Conservation (phyloP, 1,284 basidiomycete genomes). For the Phellopilus nigrolimitatus region DNA sequence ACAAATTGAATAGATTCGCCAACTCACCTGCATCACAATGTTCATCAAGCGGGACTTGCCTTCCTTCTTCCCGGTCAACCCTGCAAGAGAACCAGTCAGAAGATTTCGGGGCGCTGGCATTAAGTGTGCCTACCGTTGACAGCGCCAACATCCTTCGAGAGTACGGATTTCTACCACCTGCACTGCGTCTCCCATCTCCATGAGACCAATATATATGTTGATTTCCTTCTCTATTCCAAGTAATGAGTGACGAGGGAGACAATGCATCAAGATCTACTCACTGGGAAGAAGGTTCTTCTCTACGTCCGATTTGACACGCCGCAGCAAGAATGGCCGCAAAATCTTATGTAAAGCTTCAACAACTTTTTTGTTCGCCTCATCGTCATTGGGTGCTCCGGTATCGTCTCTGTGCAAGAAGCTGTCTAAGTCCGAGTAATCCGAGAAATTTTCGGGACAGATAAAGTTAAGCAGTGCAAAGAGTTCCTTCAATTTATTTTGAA, state of each 20-base stretch:
- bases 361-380: conserved; percentile 86
- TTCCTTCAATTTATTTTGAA: conserved; percentile 98
- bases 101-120: not conserved
- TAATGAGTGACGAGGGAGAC: not conserved
- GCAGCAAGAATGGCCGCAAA: conserved; percentile 88
- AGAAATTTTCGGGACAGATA: conserved; percentile 83
- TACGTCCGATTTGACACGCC: conserved; percentile 95
- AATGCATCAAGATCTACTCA: conserved; percentile 31
- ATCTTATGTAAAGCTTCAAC: conserved; percentile 99
- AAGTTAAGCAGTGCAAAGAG: conserved; percentile 95
- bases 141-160: conserved; percentile 99
- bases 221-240: conserved; percentile 85
- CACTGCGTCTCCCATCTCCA: conserved; percentile 99
- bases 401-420: conserved; percentile 81
- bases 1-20: not conserved
- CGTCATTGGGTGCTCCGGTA: conserved; percentile 67
- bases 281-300: conserved; percentile 95
- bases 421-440: conserved; percentile 71
- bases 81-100: conserved; percentile 31
- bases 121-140: conserved; percentile 69
- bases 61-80: conserved; percentile 94
- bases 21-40: conserved; percentile 94
- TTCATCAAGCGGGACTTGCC: conserved; percentile 98
- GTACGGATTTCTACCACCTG: conserved; percentile 93
- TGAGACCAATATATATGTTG: conserved; percentile 96